Percentiles rank a stretch among this genome's conserved stretches.
These are phyloP conservation scores for Sphaerulina vaccinii DNA, from an alignment of 2,329 filamentous ascomycete species.

Conservation along the genomic window DNA sequence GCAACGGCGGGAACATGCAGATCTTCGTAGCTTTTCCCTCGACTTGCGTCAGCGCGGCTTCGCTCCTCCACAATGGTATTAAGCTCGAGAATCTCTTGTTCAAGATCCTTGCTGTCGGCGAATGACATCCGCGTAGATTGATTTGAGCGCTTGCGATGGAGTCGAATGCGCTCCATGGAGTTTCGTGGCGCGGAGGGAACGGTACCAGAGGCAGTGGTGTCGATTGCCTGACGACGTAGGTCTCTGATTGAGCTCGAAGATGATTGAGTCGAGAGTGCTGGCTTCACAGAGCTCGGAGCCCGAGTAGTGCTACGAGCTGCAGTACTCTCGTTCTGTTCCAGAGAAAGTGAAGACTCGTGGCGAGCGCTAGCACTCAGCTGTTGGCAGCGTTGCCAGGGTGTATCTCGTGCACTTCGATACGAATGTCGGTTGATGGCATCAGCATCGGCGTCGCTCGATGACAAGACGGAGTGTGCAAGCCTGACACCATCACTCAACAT, in stretches of 20 bases:
- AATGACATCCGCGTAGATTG: conserved; percentile 25
- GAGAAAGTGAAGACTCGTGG: conserved; percentile 1
- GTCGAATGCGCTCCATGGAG: conserved; percentile 37
- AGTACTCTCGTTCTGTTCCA: conserved; percentile 1
- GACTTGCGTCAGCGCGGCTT: conserved; percentile 40
- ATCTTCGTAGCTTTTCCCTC: conserved; percentile 27
- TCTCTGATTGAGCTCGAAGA: conserved; percentile 37
- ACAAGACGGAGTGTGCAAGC: background rate
- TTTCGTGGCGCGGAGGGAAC: conserved; percentile 14
- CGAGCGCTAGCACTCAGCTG: conserved; percentile 13
- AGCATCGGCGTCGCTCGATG: background rate
- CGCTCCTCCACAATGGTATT: conserved; percentile 52
- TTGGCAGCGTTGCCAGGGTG: conserved; percentile 18
- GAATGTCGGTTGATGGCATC: conserved; percentile 7
- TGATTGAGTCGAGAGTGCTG: conserved; percentile 22
- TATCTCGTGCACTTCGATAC: conserved; percentile 16
- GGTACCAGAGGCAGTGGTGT: conserved; percentile 17
- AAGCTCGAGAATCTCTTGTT: conserved; percentile 49
- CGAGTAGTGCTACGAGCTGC: background rate
- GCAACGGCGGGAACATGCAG: conserved; percentile 50
- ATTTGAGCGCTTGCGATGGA: conserved; percentile 37
- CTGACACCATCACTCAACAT: conserved; percentile 1
- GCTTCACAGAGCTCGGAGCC: conserved; percentile 4
- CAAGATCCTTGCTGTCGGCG: conserved; percentile 35
- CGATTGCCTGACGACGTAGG: conserved; percentile 37